Evolutionary conservation across 768 basidiomycete genomes (phyloP).

Genomic region (Termitomyces sp.): DNA sequence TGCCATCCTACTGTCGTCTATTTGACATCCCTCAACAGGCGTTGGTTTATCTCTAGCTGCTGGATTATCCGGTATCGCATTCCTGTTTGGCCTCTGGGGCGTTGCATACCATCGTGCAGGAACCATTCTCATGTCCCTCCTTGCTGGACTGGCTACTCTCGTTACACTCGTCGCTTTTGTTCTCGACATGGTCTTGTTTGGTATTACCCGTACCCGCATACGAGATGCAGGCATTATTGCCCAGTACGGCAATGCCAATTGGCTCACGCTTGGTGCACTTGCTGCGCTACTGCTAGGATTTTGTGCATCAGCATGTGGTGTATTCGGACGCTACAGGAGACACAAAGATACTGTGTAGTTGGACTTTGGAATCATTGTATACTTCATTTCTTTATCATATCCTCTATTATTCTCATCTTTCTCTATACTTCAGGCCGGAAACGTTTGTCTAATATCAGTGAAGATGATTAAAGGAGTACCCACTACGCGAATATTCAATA

Average conservation of each 20-base stretch:
- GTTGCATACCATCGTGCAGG: constrained; percentile 61
- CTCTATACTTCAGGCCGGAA: no score
- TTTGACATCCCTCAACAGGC: constrained; percentile 1
- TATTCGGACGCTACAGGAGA: constrained; percentile 62
- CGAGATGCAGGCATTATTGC: constrained; percentile 44
- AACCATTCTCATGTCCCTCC: constrained; percentile 74
- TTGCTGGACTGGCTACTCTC: constrained; percentile 63
- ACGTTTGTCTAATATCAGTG: background rate
- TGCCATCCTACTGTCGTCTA: constrained; percentile 16
- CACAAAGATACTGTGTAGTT: constrained; percentile 21
- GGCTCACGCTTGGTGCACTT: constrained; percentile 76
- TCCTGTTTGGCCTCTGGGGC: constrained; percentile 69
- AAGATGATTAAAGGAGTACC: background rate
- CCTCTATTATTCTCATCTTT: background rate
- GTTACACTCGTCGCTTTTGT: constrained; percentile 67
- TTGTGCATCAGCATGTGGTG: constrained; percentile 61
- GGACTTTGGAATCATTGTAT: background rate
- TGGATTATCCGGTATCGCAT: constrained; percentile 59
- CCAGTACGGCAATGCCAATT: constrained; percentile 76
- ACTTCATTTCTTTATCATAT: background rate
- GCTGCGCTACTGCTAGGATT: constrained; percentile 63
- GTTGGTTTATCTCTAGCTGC: constrained; percentile 38
- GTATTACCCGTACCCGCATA: constrained; percentile 59
- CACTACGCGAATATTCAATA: background rate
- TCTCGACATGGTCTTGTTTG: constrained; percentile 80